These are phyloP conservation scores for Erysimum pusillum DNA, from an alignment of 441 rosid genomes.

Conservation along the genomic window DNA sequence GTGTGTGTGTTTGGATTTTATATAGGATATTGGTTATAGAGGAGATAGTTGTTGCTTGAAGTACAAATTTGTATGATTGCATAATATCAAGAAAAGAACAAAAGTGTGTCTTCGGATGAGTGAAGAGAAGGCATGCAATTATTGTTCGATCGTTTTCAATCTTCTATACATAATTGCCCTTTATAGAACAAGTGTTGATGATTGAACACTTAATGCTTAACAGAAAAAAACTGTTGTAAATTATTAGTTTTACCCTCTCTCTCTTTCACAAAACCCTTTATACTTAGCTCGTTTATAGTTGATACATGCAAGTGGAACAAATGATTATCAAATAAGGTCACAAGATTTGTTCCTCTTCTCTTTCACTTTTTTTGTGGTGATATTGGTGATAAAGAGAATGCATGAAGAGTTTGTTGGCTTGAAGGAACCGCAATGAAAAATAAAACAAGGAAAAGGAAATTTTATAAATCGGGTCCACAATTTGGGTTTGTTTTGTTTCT, in stretches of 20 bases:
- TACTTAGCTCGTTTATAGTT: neutral
- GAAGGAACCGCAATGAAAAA: constrained; percentile 42
- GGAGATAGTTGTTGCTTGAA: constrained; percentile 46
- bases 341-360: neutral
- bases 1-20: neutral
- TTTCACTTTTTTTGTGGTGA: neutral
- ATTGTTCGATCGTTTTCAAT: constrained; percentile 1
- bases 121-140: constrained; percentile 19
- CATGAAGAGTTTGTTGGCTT: constrained; percentile 43
- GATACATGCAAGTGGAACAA: neutral
- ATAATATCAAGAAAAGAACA: constrained; percentile 9
- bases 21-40: constrained; percentile 24
- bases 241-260: neutral
- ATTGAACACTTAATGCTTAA: neutral
- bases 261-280: neutral
- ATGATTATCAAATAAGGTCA: neutral
- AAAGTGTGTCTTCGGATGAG: constrained; percentile 18
- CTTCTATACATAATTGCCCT: neutral
- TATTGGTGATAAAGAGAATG: constrained; percentile 28
- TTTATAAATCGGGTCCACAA: constrained; percentile 29
- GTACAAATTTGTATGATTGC: constrained; percentile 47
- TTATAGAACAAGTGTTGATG: constrained; percentile 12
- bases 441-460: neutral
- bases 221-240: neutral
- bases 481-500: constrained; percentile 23